Base-by-base conservation (phyloP, 73 alveolate species). In the Stentor coeruleus region DNA sequence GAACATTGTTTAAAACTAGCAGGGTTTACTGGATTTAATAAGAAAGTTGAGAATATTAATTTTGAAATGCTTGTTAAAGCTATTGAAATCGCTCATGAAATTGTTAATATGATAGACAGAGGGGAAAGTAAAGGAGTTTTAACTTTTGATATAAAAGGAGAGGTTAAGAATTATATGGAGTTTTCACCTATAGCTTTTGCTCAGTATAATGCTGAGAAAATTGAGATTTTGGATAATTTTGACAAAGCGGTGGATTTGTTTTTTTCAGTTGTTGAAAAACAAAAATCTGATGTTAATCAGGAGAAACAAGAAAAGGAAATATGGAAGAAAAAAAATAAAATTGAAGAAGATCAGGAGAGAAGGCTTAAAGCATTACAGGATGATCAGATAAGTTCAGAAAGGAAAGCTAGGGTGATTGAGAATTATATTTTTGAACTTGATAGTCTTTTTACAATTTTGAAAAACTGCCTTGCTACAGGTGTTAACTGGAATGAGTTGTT, bases 401-500 rank as follows among this genome's bases (percentile, higher is more conserved):
- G 77, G 20, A 92, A 93, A 84, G 99, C 99, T 3, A 74, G 82
- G 75, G 81, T 95, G 26, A 89, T 95, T 6, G 89, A 93, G 74
- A 81, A 75, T 59, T 77, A 95, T 85, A 89, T 88, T 73, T 84
- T 81, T 58, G 89, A 86, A 72, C 91, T 89, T 14, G 87, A 95
- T 41, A 94, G 95, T 0, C 82, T 93, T 39, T 90, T 95, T 42
- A 95, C 86, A 38, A 90, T 95, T 33, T 82, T 93, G 58, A 36
- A 74, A 41, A 80, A 82, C 3, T 81, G 91, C 91, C 74, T 87
- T 3, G 85, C 82, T 49, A 66, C 88, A 40, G 99, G 99, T 2
- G 85, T 93, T 66, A 76, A 91, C 15, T 94, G 99, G 99, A 85
- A 72, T n/a, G 93, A 90, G 36, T 86, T 92, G 33, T 60, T 85